Base-by-base conservation (phyloP, 495 filamentous ascomycete species). In the Rhypophila decipiens region DNA sequence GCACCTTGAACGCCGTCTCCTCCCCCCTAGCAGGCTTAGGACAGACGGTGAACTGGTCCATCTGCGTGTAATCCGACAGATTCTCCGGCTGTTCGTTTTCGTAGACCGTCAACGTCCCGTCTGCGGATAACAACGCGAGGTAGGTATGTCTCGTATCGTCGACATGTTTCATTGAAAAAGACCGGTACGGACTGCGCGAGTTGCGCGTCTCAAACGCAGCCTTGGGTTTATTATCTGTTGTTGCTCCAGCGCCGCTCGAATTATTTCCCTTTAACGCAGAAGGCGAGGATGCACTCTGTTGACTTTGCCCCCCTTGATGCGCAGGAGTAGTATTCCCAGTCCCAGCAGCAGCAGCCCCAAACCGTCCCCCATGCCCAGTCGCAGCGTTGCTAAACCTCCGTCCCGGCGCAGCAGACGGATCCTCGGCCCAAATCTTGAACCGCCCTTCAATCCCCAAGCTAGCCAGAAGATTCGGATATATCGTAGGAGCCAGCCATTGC, bases 361-460 rank as follows among this genome's bases (percentile, higher is more conserved):
- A 34, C 15, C 56, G 53, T n/a, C n/a, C n/a, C n/a, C n/a, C n/a
- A n/a, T n/a, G n/a, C n/a, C n/a, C n/a, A n/a, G n/a, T n/a, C 12
- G 42, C 46, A 11, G 55, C 52, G 40, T 49, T 56, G 57, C 78
- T 83, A 71, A 95, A 96, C 38, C 88, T 83, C n/a, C 82, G 75
- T 36, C 88, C 87, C 3, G 83, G 81, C 7, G 81, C 70, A 44
- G 90, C 82, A 13, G 79, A 80, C 20, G 83, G 80, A 61, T 94
- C 87, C 71, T 95, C 90, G 51, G 84, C 82, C 90, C 90, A 96
- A 23, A 95, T 70, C 61, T 87, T 89, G 67, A 90, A 87, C 60
- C 82, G 81, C 60, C 88, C 87, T 57, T 96, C 90, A 57, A 89
- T 85, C 53, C 85, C 86, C 44, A 95, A 85, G 47, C 75, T 76